Percentiles rank a stretch among this genome's conserved stretches.
Conservation (phyloP, 73 alveolate genomes). For the Paramecium bursaria region DNA sequence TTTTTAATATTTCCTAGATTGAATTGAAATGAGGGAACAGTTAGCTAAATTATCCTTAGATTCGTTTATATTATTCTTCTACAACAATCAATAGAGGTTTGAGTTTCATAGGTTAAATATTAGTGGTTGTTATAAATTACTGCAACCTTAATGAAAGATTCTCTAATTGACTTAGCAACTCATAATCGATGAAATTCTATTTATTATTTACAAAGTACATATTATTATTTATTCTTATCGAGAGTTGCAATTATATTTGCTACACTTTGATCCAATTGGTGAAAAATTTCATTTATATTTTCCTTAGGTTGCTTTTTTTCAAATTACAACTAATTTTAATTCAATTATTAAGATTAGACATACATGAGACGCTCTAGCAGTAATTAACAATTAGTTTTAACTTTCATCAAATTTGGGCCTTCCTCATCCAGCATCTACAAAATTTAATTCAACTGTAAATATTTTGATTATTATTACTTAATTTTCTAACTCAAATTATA, state of each 20-base stretch:
- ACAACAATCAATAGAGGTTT: slow-evolving; percentile 19
- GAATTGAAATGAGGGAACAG: slow-evolving; percentile 49
- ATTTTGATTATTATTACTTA: slow-evolving; percentile 6
- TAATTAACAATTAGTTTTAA: slow-evolving; percentile 16
- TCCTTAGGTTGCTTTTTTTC: slow-evolving; percentile 27
- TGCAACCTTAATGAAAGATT: slow-evolving; percentile 15
- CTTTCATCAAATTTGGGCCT: background rate
- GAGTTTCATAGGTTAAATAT: slow-evolving; percentile 3
- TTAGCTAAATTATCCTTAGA: background rate
- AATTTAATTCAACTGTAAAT: slow-evolving; percentile 16
- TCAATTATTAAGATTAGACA: slow-evolving; percentile 34
- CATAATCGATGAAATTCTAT: slow-evolving; percentile 44
- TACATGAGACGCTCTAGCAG: slow-evolving; percentile 11
- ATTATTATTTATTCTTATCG: slow-evolving; percentile 27
- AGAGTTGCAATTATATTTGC: background rate
- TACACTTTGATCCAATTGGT: slow-evolving; percentile 14
- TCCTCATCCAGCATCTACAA: background rate
- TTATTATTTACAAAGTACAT: background rate
- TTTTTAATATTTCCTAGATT: slow-evolving; percentile 33
- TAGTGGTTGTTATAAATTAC: background rate
- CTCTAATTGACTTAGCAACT: slow-evolving; percentile 4
- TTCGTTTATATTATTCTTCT: slow-evolving; percentile 33
- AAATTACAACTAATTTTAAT: slow-evolving; percentile 2
- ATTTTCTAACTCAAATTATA: slow-evolving; percentile 44
- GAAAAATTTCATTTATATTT: background rate